Conservation (phyloP, 306 rosid genomes). For the Carpinus fangiana region DNA sequence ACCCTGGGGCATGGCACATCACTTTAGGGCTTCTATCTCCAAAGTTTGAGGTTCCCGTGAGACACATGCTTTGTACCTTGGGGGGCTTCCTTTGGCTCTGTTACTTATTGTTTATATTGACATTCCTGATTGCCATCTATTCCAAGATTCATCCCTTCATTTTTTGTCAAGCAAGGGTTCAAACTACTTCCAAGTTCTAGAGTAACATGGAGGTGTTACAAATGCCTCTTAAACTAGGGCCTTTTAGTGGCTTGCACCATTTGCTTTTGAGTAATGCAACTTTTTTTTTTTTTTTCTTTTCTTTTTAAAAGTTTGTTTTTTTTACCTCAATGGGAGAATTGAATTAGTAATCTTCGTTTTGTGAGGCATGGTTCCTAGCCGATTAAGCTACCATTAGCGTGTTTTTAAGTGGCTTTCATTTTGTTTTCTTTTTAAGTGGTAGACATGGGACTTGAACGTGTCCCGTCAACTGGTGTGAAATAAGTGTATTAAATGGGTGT, state of each 20-base stretch:
- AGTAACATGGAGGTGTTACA: neutral
- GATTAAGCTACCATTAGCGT: too few relatives aligned
- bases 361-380: too few relatives aligned
- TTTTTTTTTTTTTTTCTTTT: too few relatives aligned
- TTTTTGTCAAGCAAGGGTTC: neutral
- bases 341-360: too few relatives aligned
- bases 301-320: too few relatives aligned
- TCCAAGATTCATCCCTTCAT: neutral
- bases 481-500: too few relatives aligned
- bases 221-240: neutral
- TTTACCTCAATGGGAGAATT: too few relatives aligned
- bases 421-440: too few relatives aligned
- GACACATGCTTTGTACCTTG: neutral
- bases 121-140: neutral
- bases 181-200: neutral
- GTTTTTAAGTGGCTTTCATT: too few relatives aligned
- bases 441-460: too few relatives aligned
- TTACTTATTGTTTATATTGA: neutral
- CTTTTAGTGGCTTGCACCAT: neutral
- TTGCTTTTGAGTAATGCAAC: neutral
- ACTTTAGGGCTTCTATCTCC: neutral
- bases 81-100: neutral
- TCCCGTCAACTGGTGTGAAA: too few relatives aligned
- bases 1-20: neutral
- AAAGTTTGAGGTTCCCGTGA: neutral